Base-by-base conservation (phyloP, 2,329 filamentous ascomycete genomes). In the Pseudocercospora cruenta region DNA sequence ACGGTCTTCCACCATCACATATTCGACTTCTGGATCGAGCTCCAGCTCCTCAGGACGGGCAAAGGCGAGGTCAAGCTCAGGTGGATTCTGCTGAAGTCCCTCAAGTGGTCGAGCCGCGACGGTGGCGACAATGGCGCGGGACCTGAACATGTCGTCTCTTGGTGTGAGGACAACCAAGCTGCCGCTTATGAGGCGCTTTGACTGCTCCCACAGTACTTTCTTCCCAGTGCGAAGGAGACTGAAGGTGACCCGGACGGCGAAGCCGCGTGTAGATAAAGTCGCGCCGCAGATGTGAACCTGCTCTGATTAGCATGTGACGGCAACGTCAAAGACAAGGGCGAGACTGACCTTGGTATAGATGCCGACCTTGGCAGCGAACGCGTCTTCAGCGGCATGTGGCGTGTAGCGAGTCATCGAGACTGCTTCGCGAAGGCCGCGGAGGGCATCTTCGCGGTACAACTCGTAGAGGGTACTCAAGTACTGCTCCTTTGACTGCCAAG, bases 1-100 rank as follows among this genome's bases (percentile, higher is more conserved):
- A 2, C 89, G 85, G 0, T 90, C 85, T 74, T 97, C 92, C 0
- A 97, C 80, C 91, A 97, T 96, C 10, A 94, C 78, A 77, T 89
- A 89, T 71, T 91, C 88, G 36, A 85, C 78, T 16, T 85, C 84
- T 0, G 92, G 88, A 72, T 97, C 90, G 58, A 96, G 82, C 21
- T 87, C 82, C 0, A 88, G 81, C 24, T 93, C 86, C 2, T 86
- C 80, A 0, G 82, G 73, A 7, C 84, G 78, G 0, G 86, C 85
- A 80, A 93, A 94, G 73, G 90, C 90, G 0, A 97, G 81, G 70
- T 97, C 92, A 16, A 97, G 85, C 36, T 89, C 85, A 0, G 91
- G 90, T 0, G 91, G 89, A 51, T 87, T 86, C 33, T 87, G 82
- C 45, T 90, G 84, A 0, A 96, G 79, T 0, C 86, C 87, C 1